Base-by-base conservation (phyloP, 2,329 filamentous ascomycete genomes). In the Pyrenophora graminea region DNA sequence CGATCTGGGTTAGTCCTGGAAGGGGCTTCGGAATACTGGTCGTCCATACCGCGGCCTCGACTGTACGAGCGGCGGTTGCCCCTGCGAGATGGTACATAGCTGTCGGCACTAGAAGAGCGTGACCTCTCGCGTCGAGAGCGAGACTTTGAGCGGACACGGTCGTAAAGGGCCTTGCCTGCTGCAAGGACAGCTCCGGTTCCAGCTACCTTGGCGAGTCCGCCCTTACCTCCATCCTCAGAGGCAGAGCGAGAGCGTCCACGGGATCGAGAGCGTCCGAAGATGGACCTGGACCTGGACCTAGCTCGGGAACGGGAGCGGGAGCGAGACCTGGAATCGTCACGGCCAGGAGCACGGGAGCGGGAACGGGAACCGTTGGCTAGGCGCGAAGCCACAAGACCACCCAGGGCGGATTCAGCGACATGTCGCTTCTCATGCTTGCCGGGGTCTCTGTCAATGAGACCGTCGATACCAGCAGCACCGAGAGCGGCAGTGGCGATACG, bases 401-500 rank as follows among this genome's bases (percentile, higher is more conserved):
- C 92, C 53, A 97, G 83, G 48, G 95, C 91, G 32, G 92, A 90
- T 72, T 96, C 90, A 34, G 91, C 80, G 48, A 96, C 82, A 64
- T 94, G 89, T 40, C 90, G 85, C 75, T 91, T 96, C 59, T 77
- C 77, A 76, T 91, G 87, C 70, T 90, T 86, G 62, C 87, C 85
- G 5, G 86, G 82, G 64, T 91, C 82, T 44, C 79, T 79, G 60
- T 86, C 84, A 49, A 87, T 79, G 36, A 91, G 82, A 19, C 86
- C 87, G 72, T 97, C 91, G 55, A 96, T 88, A 51, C 91, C 89
- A 61, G 90, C 93, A 53, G 93, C 91, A 74, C 90, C 88, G 23
- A 86, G 74, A 31, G 93, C 93, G 40, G 91, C 92, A 18, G 93
- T 97, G 41, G 96, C 82, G 53, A 97, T 85, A 45, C 93, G 90